Conservation (phyloP, 306 rosid species). For the Fragaria vesca region DNA sequence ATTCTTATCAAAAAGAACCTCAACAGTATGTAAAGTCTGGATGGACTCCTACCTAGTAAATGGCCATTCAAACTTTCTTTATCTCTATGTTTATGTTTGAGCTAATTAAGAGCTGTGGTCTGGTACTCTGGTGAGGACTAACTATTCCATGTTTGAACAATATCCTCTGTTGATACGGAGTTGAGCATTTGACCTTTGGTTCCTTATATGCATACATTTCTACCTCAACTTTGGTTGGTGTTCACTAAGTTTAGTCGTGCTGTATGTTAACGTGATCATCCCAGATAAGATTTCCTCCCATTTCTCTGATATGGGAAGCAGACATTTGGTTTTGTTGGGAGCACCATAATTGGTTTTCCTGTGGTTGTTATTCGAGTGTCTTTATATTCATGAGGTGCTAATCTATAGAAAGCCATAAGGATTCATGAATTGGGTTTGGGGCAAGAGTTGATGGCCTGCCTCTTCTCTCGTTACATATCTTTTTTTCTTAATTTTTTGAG, state of each 20-base stretch:
- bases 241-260: conserved; percentile 8
- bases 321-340: conserved; percentile 22
- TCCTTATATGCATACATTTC: not conserved
- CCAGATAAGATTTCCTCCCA: conserved; percentile 35
- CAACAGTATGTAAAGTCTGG: not conserved
- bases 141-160: not conserved
- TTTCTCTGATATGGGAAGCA: conserved; percentile 42
- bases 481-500: too few relatives aligned
- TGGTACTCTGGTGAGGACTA: not conserved
- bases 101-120: not conserved
- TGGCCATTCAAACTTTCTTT: not conserved
- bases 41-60: not conserved
- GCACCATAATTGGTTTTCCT: conserved; percentile 15
- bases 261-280: conserved; percentile 23
- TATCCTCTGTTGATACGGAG: not conserved
- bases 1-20: not conserved
- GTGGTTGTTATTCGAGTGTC: conserved; percentile 41
- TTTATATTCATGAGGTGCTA: conserved; percentile 32
- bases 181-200: not conserved
- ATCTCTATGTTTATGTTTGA: not conserved
- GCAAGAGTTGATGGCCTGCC: not conserved
- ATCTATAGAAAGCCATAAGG: not conserved
- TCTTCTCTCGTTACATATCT: not conserved
- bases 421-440: not conserved
- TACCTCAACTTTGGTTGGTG: conserved; percentile 7